These are phyloP conservation scores for Stephania japonica DNA, from an alignment of 164 flowering plant genomes.

Conservation along the genomic window DNA sequence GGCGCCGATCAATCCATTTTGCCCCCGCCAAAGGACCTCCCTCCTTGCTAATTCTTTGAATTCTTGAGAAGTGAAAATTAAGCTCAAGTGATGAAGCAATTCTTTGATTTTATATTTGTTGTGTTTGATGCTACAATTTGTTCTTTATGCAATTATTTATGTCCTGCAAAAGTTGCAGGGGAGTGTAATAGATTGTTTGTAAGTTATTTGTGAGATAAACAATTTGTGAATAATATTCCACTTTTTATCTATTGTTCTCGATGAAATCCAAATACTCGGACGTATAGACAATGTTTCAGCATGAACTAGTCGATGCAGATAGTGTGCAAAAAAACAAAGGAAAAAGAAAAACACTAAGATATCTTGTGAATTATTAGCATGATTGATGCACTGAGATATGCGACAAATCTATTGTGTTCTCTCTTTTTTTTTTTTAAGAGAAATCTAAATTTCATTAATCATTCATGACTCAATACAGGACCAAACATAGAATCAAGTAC, in stretches of 20 bases:
- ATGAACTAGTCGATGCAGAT: no score
- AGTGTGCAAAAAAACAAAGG: no score
- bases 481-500: no score
- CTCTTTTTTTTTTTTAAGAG: no score
- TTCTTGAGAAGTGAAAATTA: background rate
- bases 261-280: background rate
- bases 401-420: no score
- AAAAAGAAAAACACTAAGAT: no score
- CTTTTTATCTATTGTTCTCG: background rate
- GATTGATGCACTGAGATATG: no score
- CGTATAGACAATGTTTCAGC: no score
- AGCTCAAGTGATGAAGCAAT: background rate
- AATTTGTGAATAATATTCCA: conserved; percentile 2
- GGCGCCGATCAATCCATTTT: conserved; percentile 32
- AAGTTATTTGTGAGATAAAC: background rate
- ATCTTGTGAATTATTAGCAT: no score
- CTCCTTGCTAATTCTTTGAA: conserved; percentile 34
- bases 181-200: background rate
- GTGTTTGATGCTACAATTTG: background rate
- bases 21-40: conserved; percentile 69
- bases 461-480: no score
- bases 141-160: background rate
- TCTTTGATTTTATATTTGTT: background rate
- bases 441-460: no score
- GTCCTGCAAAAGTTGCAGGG: conserved; percentile 12